phyloP scores from a whole-genome alignment of 106 monocot species.

The Acorus calamus region DNA sequence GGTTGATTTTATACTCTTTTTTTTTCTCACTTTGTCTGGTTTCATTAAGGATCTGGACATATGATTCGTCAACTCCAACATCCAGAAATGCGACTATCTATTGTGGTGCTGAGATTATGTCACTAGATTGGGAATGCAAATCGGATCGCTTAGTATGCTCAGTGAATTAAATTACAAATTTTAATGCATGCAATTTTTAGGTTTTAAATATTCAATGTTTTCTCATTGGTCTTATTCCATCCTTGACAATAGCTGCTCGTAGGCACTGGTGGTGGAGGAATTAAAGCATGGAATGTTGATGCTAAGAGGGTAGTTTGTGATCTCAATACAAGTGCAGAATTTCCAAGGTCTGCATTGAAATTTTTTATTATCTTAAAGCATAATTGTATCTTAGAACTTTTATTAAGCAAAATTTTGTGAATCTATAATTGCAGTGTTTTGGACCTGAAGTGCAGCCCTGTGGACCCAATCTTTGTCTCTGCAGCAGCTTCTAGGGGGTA shows the following conservation, averaged over 20 bases:
- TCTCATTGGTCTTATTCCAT: slow-evolving; percentile 18
- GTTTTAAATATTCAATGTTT: slow-evolving; percentile 13
- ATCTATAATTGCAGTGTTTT: slow-evolving; percentile 39
- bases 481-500: slow-evolving; percentile 95
- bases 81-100: slow-evolving; percentile 99
- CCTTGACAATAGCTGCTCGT: slow-evolving; percentile 75
- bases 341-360: slow-evolving; percentile 49
- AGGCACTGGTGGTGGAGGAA: slow-evolving; percentile 91
- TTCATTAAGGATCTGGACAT: slow-evolving; percentile 77
- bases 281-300: slow-evolving; percentile 99
- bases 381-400: neutral
- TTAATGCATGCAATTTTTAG: neutral
- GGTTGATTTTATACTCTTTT: neutral
- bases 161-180: neutral
- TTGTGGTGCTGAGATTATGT: slow-evolving; percentile 81
- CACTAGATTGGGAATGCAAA: slow-evolving; percentile 92
- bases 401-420: neutral
- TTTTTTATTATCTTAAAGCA: neutral
- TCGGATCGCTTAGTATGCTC: slow-evolving; percentile 80
- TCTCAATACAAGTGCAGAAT: slow-evolving; percentile 64
- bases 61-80: slow-evolving; percentile 74
- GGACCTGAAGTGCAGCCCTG: slow-evolving; percentile 90
- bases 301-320: slow-evolving; percentile 99
- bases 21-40: neutral
- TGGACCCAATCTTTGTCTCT: slow-evolving; percentile 93